phyloP scores from a whole-genome alignment of 306 rosid species.

The Quercus dentata region DNA sequence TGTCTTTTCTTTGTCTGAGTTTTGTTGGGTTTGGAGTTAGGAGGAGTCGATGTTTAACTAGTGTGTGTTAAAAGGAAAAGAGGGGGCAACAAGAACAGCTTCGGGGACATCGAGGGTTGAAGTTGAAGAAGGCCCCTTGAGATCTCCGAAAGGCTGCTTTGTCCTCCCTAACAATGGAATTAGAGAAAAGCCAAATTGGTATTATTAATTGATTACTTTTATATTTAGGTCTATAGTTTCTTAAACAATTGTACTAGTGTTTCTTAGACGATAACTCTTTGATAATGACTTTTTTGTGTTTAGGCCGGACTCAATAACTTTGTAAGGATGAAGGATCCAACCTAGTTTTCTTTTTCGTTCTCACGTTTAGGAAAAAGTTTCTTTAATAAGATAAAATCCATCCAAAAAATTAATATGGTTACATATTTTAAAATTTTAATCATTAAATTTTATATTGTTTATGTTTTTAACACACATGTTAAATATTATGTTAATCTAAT shows the following conservation, averaged over 20 bases:
- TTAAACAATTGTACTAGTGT: neutral
- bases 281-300: neutral
- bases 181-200: neutral
- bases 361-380: neutral
- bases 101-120: conserved; percentile 46
- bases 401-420: too few species aligned
- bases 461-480: too few species aligned
- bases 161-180: neutral
- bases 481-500: too few species aligned
- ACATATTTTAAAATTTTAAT: too few species aligned
- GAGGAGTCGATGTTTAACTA: neutral
- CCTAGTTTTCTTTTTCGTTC: neutral
- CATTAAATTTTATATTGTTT: too few species aligned
- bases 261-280: neutral
- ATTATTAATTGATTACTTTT: neutral
- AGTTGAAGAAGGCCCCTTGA: conserved; percentile 42
- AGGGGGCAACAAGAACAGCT: neutral
- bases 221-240: neutral
- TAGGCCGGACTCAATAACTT: neutral
- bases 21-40: neutral
- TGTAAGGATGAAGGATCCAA: neutral
- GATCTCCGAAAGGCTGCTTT: conserved; percentile 77
- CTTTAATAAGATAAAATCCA: too few species aligned
- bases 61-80: neutral
- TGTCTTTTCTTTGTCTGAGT: neutral